Percentiles rank a stretch among this genome's conserved stretches.
Conservation (phyloP, 164 flowering plant genomes). For the Nymphaea colorata region DNA sequence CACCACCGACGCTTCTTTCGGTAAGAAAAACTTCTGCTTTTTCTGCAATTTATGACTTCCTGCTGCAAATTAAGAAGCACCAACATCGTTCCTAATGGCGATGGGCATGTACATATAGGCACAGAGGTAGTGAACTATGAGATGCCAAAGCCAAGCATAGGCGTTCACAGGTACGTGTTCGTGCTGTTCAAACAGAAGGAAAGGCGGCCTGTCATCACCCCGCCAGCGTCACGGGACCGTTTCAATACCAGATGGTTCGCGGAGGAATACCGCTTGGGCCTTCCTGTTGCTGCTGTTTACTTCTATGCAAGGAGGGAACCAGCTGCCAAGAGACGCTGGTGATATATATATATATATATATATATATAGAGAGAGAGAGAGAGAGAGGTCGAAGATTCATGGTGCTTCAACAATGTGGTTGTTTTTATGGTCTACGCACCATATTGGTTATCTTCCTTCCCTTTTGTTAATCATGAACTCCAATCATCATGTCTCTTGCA, state of each 20-base stretch:
- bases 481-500: too few relatives aligned
- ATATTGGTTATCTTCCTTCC: too few relatives aligned
- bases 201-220: conserved; percentile 23
- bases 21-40: neutral
- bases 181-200: conserved; percentile 61
- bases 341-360: neutral
- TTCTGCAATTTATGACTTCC: neutral
- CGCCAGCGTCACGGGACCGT: conserved; percentile 43
- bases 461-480: too few relatives aligned
- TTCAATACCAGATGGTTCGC: conserved; percentile 64
- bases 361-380: too few relatives aligned
- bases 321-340: conserved; percentile 45
- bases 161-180: conserved; percentile 85
- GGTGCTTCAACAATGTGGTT: too few relatives aligned
- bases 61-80: neutral
- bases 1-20: neutral
- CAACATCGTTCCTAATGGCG: neutral
- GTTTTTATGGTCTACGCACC: too few relatives aligned
- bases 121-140: conserved; percentile 64
- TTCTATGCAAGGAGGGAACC: conserved; percentile 86
- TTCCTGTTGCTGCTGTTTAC: conserved; percentile 83
- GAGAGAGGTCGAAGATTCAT: too few relatives aligned
- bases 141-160: conserved; percentile 78
- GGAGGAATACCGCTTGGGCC: conserved; percentile 52
- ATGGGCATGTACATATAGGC: conserved; percentile 21